These are phyloP conservation scores for Backusella tuberculispora DNA, from an alignment of 192 early-diverging fungal genomes.

Conservation along the genomic window DNA sequence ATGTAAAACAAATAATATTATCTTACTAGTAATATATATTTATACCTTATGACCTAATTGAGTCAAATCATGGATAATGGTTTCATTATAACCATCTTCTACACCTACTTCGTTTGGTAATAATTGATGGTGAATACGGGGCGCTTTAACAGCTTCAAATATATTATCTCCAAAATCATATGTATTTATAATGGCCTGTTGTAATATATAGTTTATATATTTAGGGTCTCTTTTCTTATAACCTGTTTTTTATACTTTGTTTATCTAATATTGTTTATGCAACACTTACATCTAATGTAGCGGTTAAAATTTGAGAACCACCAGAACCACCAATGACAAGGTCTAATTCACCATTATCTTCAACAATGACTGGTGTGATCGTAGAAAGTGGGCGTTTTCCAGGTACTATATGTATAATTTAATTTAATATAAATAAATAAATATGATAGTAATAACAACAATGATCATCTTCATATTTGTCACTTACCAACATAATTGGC, in stretches of 20 bases:
- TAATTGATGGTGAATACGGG: conserved; percentile 91
- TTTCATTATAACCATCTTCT: conserved; percentile 49
- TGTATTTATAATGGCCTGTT: conserved; percentile 73
- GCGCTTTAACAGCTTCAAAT: conserved; percentile 68
- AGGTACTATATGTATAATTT: conserved; percentile 53
- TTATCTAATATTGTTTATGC: neutral
- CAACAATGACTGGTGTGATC: conserved; percentile 66
- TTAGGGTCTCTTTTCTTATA: neutral
- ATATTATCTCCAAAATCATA: conserved; percentile 73
- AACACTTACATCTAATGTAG: conserved; percentile 57
- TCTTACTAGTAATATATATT: neutral
- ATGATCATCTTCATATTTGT: neutral
- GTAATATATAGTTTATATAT: neutral
- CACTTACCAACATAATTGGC: conserved; percentile 71
- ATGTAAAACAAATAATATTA: neutral
- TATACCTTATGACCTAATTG: conserved; percentile 45
- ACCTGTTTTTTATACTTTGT: neutral
- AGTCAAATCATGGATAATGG: conserved; percentile 33
- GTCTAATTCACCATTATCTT: conserved; percentile 61
- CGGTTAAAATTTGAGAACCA: conserved; percentile 82
- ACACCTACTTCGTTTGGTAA: conserved; percentile 71
- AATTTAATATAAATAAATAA: no score
- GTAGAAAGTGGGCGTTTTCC: conserved; percentile 84
- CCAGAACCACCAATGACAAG: conserved; percentile 86
- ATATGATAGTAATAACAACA: neutral